phyloP scores from a whole-genome alignment of 1,284 basidiomycete genomes.

The Mycosarcoma mackinlayi region DNA sequence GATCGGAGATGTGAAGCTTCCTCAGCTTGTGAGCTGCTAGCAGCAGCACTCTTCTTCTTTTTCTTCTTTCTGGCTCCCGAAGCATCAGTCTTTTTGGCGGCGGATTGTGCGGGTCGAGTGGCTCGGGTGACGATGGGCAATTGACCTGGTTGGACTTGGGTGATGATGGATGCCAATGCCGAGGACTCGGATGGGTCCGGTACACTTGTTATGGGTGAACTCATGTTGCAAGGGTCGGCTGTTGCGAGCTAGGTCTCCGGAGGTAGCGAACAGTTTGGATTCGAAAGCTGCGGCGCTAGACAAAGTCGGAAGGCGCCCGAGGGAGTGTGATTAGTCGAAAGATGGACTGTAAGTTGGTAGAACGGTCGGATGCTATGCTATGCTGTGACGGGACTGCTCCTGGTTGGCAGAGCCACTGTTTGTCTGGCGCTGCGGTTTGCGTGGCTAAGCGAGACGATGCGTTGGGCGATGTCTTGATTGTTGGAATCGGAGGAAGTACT shows the following conservation, averaged over 20 bases:
- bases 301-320: neutral
- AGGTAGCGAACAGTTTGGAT: neutral
- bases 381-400: no score
- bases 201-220: slow-evolving; percentile 54
- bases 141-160: slow-evolving; percentile 55
- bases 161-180: slow-evolving; percentile 55
- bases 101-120: slow-evolving; percentile 26
- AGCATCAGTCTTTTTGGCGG: slow-evolving; percentile 21
- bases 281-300: neutral
- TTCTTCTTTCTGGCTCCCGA: slow-evolving; percentile 36
- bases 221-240: slow-evolving; percentile 11
- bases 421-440: no score
- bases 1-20: slow-evolving; percentile 21
- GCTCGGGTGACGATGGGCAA: slow-evolving; percentile 20
- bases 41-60: slow-evolving; percentile 31
- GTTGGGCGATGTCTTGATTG: no score
- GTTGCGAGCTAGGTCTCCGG: neutral
- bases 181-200: slow-evolving; percentile 49
- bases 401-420: no score
- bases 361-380: no score
- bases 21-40: slow-evolving; percentile 10
- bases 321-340: no score
- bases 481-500: no score
- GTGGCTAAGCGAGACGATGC: no score
- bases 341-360: no score